Evolutionary conservation across 169 alveolate genomes (phyloP).

Genomic region (Eimeria maxima): DNA sequence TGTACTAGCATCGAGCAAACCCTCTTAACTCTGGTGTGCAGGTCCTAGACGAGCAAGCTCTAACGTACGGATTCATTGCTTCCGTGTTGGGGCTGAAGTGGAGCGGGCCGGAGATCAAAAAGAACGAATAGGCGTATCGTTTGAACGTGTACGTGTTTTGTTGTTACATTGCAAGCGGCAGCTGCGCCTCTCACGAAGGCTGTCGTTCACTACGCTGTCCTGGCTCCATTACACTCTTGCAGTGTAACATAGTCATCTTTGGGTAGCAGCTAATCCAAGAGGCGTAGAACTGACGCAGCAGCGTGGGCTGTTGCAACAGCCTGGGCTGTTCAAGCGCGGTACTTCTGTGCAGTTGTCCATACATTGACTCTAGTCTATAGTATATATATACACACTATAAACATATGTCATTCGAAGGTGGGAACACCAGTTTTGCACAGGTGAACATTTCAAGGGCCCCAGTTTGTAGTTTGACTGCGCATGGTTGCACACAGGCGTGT

Average conservation of each 20-base stretch:
- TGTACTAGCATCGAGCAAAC: not conserved
- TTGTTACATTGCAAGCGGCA: not conserved
- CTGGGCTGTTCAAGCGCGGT: not conserved
- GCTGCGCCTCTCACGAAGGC: not conserved
- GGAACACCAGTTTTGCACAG: not conserved
- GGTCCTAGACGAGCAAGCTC: slow-evolving; percentile 51
- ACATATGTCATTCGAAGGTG: too few species aligned
- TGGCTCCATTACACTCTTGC: not conserved
- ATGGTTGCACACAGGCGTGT: not conserved
- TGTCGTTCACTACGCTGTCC: not conserved
- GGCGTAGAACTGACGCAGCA: not conserved
- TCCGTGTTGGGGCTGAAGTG: slow-evolving; percentile 39
- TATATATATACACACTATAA: too few species aligned
- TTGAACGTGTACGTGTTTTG: not conserved
- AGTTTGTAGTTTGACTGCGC: not conserved
- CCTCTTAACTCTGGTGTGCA: not conserved
- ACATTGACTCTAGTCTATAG: not conserved
- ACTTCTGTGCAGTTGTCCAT: not conserved
- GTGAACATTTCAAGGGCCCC: not conserved
- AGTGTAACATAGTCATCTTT: not conserved
- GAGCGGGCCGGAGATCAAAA: not conserved
- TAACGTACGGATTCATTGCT: slow-evolving; percentile 48
- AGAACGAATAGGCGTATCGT: not conserved
- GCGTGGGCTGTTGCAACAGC: not conserved
- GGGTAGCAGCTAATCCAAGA: not conserved